Evolutionary conservation across 1,139 yeast genomes (phyloP).

Genomic region (Torulaspora pretoriensis): DNA sequence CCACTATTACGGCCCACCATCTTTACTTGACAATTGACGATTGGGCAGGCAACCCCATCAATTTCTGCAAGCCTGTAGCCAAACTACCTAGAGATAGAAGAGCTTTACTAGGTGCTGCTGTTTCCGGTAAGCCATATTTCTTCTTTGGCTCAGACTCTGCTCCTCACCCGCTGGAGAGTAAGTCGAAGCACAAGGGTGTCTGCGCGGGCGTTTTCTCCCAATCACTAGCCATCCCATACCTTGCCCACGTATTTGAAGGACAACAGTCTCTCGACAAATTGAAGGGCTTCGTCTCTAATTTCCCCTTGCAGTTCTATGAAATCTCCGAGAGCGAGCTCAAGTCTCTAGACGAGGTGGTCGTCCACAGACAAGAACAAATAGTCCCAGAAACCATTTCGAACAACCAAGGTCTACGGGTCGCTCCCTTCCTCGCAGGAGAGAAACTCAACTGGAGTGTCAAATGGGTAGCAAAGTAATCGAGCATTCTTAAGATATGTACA

Average conservation of each 20-base stretch:
- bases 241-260: constrained; percentile 81
- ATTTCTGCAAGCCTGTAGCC: constrained; percentile 97
- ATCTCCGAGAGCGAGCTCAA: constrained; percentile 43
- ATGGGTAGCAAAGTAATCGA: constrained; percentile 47
- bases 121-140: constrained; percentile 86
- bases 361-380: constrained; percentile 47
- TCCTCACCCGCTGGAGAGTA: constrained; percentile 82
- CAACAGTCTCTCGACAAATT: constrained; percentile 60
- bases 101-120: constrained; percentile 82
- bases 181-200: constrained; percentile 74
- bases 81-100: constrained; percentile 80
- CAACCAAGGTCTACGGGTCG: constrained; percentile 51
- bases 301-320: constrained; percentile 68
- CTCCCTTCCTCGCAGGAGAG: constrained; percentile 89
- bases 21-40: constrained; percentile 80
- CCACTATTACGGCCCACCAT: constrained; percentile 95
- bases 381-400: constrained; percentile 59
- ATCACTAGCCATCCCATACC: constrained; percentile 71
- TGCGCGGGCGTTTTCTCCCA: constrained; percentile 98
- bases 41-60: constrained; percentile 96
- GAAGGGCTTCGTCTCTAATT: constrained; percentile 68
- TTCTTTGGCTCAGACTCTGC: constrained; percentile 98
- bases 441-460: constrained; percentile 68
- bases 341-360: constrained; percentile 46
- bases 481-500: constrained; percentile 9